Percentiles rank a stretch among this genome's conserved stretches.
These are phyloP conservation scores for Microstroma glucosiphilum DNA, from an alignment of 1,284 basidiomycete genomes.

Conservation along the genomic window DNA sequence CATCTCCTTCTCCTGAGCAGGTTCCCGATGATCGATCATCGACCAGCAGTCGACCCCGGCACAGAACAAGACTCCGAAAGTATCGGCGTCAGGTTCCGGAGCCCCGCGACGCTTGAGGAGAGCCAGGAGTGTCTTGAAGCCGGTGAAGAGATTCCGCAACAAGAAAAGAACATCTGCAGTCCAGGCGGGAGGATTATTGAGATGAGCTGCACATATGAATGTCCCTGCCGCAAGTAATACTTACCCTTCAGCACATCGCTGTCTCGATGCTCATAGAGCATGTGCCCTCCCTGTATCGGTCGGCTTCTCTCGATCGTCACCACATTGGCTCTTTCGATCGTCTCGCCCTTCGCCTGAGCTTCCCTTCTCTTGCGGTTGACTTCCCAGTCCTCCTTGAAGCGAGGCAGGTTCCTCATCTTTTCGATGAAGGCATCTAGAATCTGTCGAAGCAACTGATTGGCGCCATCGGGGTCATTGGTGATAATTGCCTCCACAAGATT, in stretches of 20 bases:
- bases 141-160: slow-evolving; percentile 82
- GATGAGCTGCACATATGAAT: too few relatives aligned
- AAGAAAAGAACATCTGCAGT: slow-evolving; percentile 62
- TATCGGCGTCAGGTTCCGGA: slow-evolving; percentile 73
- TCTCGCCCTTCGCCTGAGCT: neutral
- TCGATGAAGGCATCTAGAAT: slow-evolving; percentile 81
- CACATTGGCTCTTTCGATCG: slow-evolving; percentile 14
- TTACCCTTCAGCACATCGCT: slow-evolving; percentile 49
- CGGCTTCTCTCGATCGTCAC: slow-evolving; percentile 50
- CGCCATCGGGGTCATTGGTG: slow-evolving; percentile 53
- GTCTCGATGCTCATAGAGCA: slow-evolving; percentile 50
- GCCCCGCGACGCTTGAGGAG: slow-evolving; percentile 74
- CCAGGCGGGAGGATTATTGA: too few relatives aligned
- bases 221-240: too few relatives aligned
- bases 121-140: slow-evolving; percentile 74
- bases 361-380: slow-evolving; percentile 21
- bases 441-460: slow-evolving; percentile 63
- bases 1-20: slow-evolving; percentile 75
- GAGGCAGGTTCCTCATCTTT: slow-evolving; percentile 72
- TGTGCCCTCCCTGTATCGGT: slow-evolving; percentile 51
- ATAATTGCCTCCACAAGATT: slow-evolving; percentile 79
- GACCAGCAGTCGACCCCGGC: slow-evolving; percentile 77
- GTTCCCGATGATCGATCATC: slow-evolving; percentile 65
- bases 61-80: slow-evolving; percentile 80
- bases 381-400: slow-evolving; percentile 38